These are phyloP conservation scores for Kappamyces sp. DNA, from an alignment of 192 early-diverging fungal species.

Conservation along the genomic window DNA sequence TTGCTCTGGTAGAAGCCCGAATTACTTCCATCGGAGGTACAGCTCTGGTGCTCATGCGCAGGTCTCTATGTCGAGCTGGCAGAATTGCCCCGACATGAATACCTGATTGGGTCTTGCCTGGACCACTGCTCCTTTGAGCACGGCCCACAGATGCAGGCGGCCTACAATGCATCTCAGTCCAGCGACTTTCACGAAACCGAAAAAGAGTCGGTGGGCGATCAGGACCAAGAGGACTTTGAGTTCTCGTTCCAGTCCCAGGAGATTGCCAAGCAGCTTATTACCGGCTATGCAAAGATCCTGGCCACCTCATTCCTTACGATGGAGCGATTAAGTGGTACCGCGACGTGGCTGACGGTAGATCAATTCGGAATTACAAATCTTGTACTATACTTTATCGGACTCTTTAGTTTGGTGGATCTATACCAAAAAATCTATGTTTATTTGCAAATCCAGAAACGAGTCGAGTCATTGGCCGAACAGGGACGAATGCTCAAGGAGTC, in stretches of 20 bases:
- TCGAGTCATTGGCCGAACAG: not conserved
- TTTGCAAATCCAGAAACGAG: conserved; percentile 8
- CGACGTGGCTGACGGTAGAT: conserved; percentile 1
- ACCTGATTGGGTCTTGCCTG: not conserved
- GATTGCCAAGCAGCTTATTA: conserved; percentile 1
- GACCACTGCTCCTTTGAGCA: not conserved
- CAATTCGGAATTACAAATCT: conserved; percentile 6
- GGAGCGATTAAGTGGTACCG: conserved; percentile 8
- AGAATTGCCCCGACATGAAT: conserved; percentile 4
- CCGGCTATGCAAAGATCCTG: conserved; percentile 7
- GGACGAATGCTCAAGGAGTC: not conserved
- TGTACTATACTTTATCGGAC: not conserved
- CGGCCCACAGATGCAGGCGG: too few relatives aligned
- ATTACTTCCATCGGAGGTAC: conserved; percentile 3
- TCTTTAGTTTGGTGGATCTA: not conserved
- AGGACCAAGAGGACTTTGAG: not conserved
- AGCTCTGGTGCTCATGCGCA: not conserved
- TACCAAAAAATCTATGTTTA: not conserved
- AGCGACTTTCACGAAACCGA: conserved; percentile 8
- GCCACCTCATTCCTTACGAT: conserved; percentile 5
- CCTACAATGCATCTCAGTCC: conserved; percentile 7
- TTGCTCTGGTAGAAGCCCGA: not conserved
- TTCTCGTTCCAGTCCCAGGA: not conserved
- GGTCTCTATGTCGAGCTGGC: conserved; percentile 8
- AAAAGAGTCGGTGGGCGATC: not conserved